Evolutionary conservation across 2,329 filamentous ascomycete species (phyloP), one percentile per base, ranked within the genome.

Genomic region (Phymatotrichopsis omnivora): DNA sequence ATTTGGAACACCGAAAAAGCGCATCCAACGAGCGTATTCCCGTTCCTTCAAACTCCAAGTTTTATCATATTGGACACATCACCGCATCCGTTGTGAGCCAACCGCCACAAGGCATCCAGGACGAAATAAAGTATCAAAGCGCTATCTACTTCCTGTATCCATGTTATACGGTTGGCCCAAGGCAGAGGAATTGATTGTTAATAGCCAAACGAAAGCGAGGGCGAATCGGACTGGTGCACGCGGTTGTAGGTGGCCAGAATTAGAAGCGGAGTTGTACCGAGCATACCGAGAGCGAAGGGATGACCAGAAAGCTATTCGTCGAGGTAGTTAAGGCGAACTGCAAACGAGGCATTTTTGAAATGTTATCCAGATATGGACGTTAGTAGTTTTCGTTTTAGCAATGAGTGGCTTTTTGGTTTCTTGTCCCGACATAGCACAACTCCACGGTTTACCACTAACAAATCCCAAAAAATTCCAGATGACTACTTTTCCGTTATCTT

Each of bases 361-460:
- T 2, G 16, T 10, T 41, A 41, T 30, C 37, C 12, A 17, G 22
- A 41, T 12, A n/a, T n/a, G 3, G 1, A 17, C 4, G 6, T 14
- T 25, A 16, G 16, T 3, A 33, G 22, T 4, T 33, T 17, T 7
- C 5, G 4, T 4, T 33, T 33, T 33, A 10, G 16, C 6, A 33
- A 33, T 7, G 22, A 10, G 11, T 42, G 14, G 40, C 35, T 42
- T 24, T 16, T 10, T 24, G 16, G 19, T 14, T 42, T 42, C 29
- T n/a, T 42, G 5, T 19, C 10, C n/a, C 8, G 40, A 23, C 16
- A 24, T 10, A 16, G 20, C 16, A 34, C 24, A 6, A 20, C 40
- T 4, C 16, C 24, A 4, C 28, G 16, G n/a, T 33, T 42, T 24
- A 35, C 7, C n/a, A 42, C 16, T 1, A 42, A 42, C 25, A 22